Base-by-base conservation (phyloP, 306 rosid genomes). In the Ochetophila trinervis region DNA sequence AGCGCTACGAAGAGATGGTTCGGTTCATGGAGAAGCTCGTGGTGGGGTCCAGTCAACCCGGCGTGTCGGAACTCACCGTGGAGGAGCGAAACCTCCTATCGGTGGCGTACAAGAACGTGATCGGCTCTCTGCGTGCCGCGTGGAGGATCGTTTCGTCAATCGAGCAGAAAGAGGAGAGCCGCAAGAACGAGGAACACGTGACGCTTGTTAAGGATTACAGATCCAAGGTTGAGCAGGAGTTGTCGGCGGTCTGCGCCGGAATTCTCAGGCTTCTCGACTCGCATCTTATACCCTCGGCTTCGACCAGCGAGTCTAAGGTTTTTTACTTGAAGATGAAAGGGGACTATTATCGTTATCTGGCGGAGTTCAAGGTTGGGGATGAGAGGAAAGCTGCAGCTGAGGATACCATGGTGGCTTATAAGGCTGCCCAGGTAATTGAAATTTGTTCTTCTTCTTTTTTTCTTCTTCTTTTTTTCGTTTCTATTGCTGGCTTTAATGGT, bases 1-100 rank as follows among this genome's bases (percentile, higher is more conserved):
- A 78, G 79, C 82, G 82, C 34, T 78, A 78, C 55, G 82, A 78
- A 72, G 82, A 78, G 75, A 78, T 78, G 82, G 82, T 78, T 14
- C 36, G 51, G 49, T 73, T 78, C 72, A 78, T 78, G 82, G 82
- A 73, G 79, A 78, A 78, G 75, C 82, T 78, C 20, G 82, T 78
- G 40, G 74, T 72, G n/a, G 47, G 64, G 18, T 61, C 47, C 49
- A 73, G 69, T 36, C 62, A 68, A 3, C 64, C 64, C 5, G 61
- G 70, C 12, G 62, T 57, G 20, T 42, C 69, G 6, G 79, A 78
- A 65, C 78, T 73, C 23, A 73, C 82, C 12, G 79, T 78, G 14
- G 82, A 78, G 64, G 82, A 78, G 71, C 73, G 82, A 60, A 78
- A 78, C 53, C 81, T 77, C 4, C 81, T 77, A 36, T 65, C 73